Percentiles rank a stretch among this genome's conserved stretches.
Conservation (phyloP, 805 yeast species). For the Clavispora santaluciae region DNA sequence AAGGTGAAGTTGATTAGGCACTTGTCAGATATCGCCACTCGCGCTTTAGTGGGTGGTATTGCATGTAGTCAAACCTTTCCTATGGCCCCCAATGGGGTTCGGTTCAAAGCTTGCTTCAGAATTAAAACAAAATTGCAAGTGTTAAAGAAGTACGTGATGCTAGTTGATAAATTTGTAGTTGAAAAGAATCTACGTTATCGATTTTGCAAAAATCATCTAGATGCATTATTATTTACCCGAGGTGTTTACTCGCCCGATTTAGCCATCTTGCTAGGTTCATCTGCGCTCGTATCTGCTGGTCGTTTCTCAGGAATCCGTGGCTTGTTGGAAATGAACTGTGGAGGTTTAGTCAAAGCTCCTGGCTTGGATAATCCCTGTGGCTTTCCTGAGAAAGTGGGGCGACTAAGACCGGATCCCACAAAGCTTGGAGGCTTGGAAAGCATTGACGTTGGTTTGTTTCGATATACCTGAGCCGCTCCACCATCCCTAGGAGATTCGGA, state of each 20-base stretch:
- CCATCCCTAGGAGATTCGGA: neutral
- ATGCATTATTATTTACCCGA: slow-evolving; percentile 1
- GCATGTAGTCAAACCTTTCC: neutral
- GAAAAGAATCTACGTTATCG: too few relatives aligned
- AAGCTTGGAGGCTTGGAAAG: slow-evolving; percentile 23
- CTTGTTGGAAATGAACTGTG: slow-evolving; percentile 34
- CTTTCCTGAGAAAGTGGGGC: slow-evolving; percentile 23
- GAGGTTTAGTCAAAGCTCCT: slow-evolving; percentile 30
- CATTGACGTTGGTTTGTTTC: slow-evolving; percentile 6
- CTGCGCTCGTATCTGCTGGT: slow-evolving; percentile 5
- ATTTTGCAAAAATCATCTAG: neutral
- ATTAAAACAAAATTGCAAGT: too few relatives aligned
- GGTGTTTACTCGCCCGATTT: slow-evolving; percentile 6
- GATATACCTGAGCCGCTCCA: neutral
- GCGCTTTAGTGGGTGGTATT: neutral
- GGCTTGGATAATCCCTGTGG: slow-evolving; percentile 29
- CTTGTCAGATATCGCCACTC: neutral
- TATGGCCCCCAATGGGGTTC: too few relatives aligned
- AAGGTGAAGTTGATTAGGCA: slow-evolving; percentile 1
- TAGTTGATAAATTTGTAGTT: too few relatives aligned
- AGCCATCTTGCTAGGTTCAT: slow-evolving; percentile 5
- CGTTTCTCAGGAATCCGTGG: slow-evolving; percentile 15
- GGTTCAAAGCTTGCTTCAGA: too few relatives aligned
- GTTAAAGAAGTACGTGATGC: too few relatives aligned
- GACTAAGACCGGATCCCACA: slow-evolving; percentile 17